Conservation (phyloP, 805 yeast genomes). For the Hanseniaspora clermontiae region DNA sequence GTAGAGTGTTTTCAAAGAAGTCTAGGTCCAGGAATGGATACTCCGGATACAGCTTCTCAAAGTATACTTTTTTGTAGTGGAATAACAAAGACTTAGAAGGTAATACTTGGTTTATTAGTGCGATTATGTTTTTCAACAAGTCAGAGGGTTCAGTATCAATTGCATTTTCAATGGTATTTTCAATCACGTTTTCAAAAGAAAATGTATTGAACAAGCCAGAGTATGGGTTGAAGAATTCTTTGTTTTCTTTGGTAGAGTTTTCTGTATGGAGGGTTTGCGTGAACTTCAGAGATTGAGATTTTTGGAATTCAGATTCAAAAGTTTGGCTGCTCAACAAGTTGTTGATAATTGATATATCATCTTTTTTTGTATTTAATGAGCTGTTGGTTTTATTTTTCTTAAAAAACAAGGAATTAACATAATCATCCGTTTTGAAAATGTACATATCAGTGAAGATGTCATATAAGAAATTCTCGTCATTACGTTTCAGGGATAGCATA, state of each 20-base stretch:
- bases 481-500: background rate
- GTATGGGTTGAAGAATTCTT: background rate
- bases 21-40: constrained; percentile 23
- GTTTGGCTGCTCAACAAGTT: background rate
- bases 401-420: background rate
- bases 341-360: background rate
- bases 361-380: background rate
- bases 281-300: constrained; percentile 1
- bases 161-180: constrained; percentile 20
- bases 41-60: constrained; percentile 21
- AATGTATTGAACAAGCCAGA: background rate
- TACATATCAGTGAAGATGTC: constrained; percentile 3
- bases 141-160: constrained; percentile 22
- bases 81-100: constrained; percentile 22
- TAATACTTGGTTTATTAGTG: constrained; percentile 19
- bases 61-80: constrained; percentile 22
- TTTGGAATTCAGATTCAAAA: background rate
- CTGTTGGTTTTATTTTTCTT: background rate
- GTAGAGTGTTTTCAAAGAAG: constrained; percentile 24
- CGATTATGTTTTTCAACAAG: constrained; percentile 19
- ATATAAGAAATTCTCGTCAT: background rate
- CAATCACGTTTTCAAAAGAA: background rate
- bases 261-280: background rate
- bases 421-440: constrained; percentile 10
- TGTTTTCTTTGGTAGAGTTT: background rate